Conservation (phyloP, 208 protist species). For the Leishmania tropica region DNA sequence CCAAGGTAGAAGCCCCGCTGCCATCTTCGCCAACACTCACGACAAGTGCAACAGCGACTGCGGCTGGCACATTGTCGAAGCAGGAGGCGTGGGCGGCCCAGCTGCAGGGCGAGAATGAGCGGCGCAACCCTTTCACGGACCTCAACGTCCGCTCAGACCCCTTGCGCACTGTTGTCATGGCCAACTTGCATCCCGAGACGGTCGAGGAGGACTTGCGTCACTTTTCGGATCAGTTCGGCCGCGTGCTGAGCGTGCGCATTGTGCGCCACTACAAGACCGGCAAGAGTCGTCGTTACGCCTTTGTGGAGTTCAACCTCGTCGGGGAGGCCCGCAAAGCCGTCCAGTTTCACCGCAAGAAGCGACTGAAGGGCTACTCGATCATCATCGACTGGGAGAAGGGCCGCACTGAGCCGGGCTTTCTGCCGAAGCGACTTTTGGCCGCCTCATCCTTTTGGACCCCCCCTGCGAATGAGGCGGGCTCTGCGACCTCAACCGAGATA, state of each 20-base stretch:
- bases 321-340: slow-evolving; percentile 71
- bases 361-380: slow-evolving; percentile 65
- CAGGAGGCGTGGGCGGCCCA: slow-evolving; percentile 31
- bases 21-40: not conserved
- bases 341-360: slow-evolving; percentile 49
- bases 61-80: not conserved
- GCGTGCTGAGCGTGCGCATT: slow-evolving; percentile 66
- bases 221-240: slow-evolving; percentile 88
- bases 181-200: slow-evolving; percentile 61
- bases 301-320: slow-evolving; percentile 79
- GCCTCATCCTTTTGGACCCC: slow-evolving; percentile 19
- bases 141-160: slow-evolving; percentile 71
- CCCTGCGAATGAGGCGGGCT: not conserved
- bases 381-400: slow-evolving; percentile 77
- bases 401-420: slow-evolving; percentile 56
- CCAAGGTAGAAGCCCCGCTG: not conserved
- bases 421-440: slow-evolving; percentile 60
- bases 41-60: not conserved
- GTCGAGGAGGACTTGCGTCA: slow-evolving; percentile 79
- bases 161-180: slow-evolving; percentile 66
- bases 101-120: slow-evolving; percentile 22
- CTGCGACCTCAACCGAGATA: not conserved
- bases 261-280: slow-evolving; percentile 60
- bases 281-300: slow-evolving; percentile 76
- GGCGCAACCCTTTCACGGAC: slow-evolving; percentile 61